These are phyloP conservation scores for Eucalyptus regnans DNA, from an alignment of 345 rosid species.

Conservation along the genomic window DNA sequence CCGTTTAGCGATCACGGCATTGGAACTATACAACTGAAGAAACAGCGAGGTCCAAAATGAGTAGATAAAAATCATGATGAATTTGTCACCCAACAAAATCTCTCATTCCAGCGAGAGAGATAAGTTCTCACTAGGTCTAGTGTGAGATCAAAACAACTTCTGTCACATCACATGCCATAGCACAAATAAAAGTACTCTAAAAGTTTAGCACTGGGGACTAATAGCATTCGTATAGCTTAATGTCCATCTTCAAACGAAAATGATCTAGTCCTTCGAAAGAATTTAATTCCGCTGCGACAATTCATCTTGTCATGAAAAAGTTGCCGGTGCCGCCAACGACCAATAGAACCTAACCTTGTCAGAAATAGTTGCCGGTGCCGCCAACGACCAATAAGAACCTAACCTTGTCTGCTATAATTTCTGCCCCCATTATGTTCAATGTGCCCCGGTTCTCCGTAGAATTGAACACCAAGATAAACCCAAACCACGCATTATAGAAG, in stretches of 20 bases:
- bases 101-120: background rate
- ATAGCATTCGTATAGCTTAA: conserved; percentile 30
- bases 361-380: conserved; percentile 55
- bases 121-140: background rate
- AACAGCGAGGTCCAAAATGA: background rate
- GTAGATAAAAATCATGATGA: background rate
- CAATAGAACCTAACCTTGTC: conserved; percentile 45
- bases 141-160: background rate
- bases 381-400: conserved; percentile 55
- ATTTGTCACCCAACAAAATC: background rate
- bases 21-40: background rate
- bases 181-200: background rate
- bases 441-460: conserved; percentile 39
- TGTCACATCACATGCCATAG: background rate
- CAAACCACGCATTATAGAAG: conserved; percentile 24
- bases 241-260: conserved; percentile 33
- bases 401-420: conserved; percentile 35
- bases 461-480: conserved; percentile 45
- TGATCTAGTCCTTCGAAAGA: conserved; percentile 30
- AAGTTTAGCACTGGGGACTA: background rate
- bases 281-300: conserved; percentile 34
- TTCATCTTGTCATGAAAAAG: conserved; percentile 60
- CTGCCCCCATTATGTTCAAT: conserved; percentile 41
- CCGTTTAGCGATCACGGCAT: background rate
- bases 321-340: conserved; percentile 60